Base-by-base conservation (phyloP, 768 basidiomycete species). In the Austroboletus eburneus region DNA sequence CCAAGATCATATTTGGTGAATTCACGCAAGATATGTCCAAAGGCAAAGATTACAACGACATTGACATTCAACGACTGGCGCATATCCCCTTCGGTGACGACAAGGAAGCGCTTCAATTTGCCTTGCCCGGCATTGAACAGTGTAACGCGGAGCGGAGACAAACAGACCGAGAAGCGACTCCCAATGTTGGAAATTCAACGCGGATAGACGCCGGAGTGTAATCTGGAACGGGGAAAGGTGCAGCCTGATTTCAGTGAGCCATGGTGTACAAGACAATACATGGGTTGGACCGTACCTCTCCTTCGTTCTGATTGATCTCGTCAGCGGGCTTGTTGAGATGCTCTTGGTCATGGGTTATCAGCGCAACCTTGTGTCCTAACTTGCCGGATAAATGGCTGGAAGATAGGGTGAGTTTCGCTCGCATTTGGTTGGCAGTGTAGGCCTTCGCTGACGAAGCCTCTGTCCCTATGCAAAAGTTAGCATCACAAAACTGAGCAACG, bases 81-180 rank as follows among this genome's bases (percentile, higher is more conserved):
- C 18, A 85, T 57, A 27, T 86, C 83, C 41, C 77, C 70, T 2
- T 78, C 75, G 0, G 78, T 81, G 20, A 85, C 57, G 12, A 83
- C 73, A 21, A 88, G 66, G 72, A 87, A 88, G 2, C 75, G 74
- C 64, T 84, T 85, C 74, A 78, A 85, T 12, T 79, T 62, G 3
- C 73, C 74, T 25, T 74, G 60, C 0, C 71, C 83, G 2, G 71
- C 76, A 56, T 88, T 88, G 68, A 77, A 88, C 12, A 88, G 56
- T 1, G 83, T 83, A 3, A 73, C 81, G 12, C 77, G 78, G 33
- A 87, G 72, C 22, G 68, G 69, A 3, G 80, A 74, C 38, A 69
- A 68, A 4, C 78, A 69, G 29, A 68, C 64, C 1, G 76, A 68
- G 55, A 72, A 83, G 7, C 55, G 69, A 13, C 61, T 42, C 30